phyloP scores from a whole-genome alignment of 2,329 filamentous ascomycete genomes.

The Cladosporium phlei region DNA sequence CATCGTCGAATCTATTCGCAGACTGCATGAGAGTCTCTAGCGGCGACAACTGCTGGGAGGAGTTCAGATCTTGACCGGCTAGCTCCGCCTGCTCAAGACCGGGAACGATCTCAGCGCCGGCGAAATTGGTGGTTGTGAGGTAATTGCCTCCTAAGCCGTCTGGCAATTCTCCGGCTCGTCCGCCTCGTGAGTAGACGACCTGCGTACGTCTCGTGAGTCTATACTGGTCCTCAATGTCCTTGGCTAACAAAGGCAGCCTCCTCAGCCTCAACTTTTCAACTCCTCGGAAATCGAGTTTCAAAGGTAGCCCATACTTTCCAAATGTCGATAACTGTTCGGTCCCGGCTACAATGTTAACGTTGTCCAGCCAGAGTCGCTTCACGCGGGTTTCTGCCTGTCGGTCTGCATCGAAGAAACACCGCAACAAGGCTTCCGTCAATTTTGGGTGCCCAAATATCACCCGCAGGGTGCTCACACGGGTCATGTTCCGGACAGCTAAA shows the following conservation, averaged over 20 bases:
- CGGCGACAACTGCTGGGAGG: background rate
- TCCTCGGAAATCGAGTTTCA: constrained; percentile 25
- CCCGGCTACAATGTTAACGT: constrained; percentile 34
- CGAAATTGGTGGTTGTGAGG: constrained; percentile 18
- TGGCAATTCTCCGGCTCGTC: constrained; percentile 14
- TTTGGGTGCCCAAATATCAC: constrained; percentile 42
- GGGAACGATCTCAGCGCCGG: constrained; percentile 13
- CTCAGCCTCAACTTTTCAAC: constrained; percentile 41
- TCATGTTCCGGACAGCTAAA: constrained; percentile 37
- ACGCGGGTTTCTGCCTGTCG: constrained; percentile 30
- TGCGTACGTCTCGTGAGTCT: background rate
- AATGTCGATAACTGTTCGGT: constrained; percentile 13
- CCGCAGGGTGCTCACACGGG: constrained; percentile 40
- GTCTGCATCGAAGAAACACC: constrained; percentile 36
- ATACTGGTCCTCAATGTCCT: background rate
- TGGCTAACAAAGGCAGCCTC: constrained; percentile 30
- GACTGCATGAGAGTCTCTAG: constrained; percentile 11
- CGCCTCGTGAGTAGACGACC: constrained; percentile 27
- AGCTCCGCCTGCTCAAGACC: constrained; percentile 17
- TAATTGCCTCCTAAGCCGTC: constrained; percentile 27
- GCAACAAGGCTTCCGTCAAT: constrained; percentile 37
- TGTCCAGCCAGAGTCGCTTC: constrained; percentile 44
- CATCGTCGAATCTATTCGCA: constrained; percentile 17
- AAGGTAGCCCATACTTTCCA: constrained; percentile 22
- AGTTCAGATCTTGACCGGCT: background rate